Percentiles rank a stretch among this genome's conserved stretches.
phyloP scores from a whole-genome alignment of 2,329 filamentous ascomycete genomes.

The Cyclaneusma minus region DNA sequence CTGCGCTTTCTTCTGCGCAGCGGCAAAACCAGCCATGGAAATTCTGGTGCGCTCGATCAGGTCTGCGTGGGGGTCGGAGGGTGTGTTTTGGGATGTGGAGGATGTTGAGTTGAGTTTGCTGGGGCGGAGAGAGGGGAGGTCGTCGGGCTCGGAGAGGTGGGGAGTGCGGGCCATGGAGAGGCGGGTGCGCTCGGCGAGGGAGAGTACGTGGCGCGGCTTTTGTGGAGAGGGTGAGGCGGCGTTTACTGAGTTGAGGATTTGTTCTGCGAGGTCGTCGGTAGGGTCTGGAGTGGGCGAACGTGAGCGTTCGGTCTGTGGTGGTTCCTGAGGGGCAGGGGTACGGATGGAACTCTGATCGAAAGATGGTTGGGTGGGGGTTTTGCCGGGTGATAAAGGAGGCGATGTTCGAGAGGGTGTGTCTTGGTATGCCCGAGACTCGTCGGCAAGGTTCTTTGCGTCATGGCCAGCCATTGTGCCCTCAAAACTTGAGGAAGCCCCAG shows the following conservation, averaged over 20 bases:
- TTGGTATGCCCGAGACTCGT: too few species aligned
- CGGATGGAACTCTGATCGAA: too few species aligned
- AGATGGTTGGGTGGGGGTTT: too few species aligned
- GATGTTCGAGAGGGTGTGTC: too few species aligned
- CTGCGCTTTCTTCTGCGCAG: constrained; percentile 43
- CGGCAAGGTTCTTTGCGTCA: too few species aligned
- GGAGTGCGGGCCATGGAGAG: constrained; percentile 58
- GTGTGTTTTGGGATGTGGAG: constrained; percentile 4
- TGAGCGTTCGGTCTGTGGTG: constrained; percentile 2
- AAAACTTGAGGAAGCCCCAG: too few species aligned
- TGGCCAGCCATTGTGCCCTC: too few species aligned
- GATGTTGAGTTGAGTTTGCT: constrained; percentile 5
- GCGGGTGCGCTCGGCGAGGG: constrained; percentile 64
- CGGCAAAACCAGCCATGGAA: constrained; percentile 47
- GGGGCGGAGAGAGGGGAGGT: constrained; percentile 11
- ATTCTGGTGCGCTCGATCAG: constrained; percentile 40
- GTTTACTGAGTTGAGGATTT: constrained; percentile 38
- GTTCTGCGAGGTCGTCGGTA: constrained; percentile 31
- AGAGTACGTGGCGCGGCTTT: constrained; percentile 40
- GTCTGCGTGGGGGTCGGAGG: constrained; percentile 11
- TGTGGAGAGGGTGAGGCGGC: constrained; percentile 40
- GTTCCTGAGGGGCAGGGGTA: not conserved
- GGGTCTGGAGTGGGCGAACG: constrained; percentile 24
- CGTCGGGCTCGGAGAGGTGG: constrained; percentile 15
- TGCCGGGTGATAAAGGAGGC: too few species aligned